These are phyloP conservation scores for Capronia americana DNA, from an alignment of 2,329 filamentous ascomycete genomes.

Conservation along the genomic window DNA sequence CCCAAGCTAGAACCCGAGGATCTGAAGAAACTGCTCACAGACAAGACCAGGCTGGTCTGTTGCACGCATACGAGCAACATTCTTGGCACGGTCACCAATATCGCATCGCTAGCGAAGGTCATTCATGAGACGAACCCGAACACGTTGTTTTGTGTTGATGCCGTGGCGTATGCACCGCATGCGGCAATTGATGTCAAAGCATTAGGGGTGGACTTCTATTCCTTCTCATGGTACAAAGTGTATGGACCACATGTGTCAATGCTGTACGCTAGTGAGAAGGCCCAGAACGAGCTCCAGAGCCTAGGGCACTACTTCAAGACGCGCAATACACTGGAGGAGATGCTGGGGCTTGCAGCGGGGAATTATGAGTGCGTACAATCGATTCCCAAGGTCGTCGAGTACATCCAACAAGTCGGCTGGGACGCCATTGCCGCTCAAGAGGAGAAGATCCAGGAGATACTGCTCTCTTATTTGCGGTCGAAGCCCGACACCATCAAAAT, in stretches of 20 bases:
- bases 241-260: slow-evolving; percentile 77
- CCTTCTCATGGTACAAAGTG: slow-evolving; percentile 84
- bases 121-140: slow-evolving; percentile 54
- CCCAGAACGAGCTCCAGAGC: slow-evolving; percentile 63
- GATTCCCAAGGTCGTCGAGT: slow-evolving; percentile 67
- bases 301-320: slow-evolving; percentile 73
- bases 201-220: slow-evolving; percentile 75
- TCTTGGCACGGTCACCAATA: slow-evolving; percentile 69
- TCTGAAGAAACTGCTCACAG: slow-evolving; percentile 64
- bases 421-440: slow-evolving; percentile 64
- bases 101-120: slow-evolving; percentile 46
- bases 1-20: slow-evolving; percentile 65
- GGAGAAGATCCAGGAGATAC: slow-evolving; percentile 61
- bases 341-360: slow-evolving; percentile 70
- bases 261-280: slow-evolving; percentile 67
- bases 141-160: slow-evolving; percentile 74
- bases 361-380: slow-evolving; percentile 73
- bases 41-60: slow-evolving; percentile 70
- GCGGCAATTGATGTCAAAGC: slow-evolving; percentile 70
- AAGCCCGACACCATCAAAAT: slow-evolving; percentile 61
- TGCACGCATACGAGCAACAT: slow-evolving; percentile 78
- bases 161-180: slow-evolving; percentile 78
- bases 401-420: slow-evolving; percentile 62
- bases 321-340: slow-evolving; percentile 64
- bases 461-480: slow-evolving; percentile 65